Conservation (phyloP, 768 basidiomycete genomes). For the Boletus vinaceobasis region DNA sequence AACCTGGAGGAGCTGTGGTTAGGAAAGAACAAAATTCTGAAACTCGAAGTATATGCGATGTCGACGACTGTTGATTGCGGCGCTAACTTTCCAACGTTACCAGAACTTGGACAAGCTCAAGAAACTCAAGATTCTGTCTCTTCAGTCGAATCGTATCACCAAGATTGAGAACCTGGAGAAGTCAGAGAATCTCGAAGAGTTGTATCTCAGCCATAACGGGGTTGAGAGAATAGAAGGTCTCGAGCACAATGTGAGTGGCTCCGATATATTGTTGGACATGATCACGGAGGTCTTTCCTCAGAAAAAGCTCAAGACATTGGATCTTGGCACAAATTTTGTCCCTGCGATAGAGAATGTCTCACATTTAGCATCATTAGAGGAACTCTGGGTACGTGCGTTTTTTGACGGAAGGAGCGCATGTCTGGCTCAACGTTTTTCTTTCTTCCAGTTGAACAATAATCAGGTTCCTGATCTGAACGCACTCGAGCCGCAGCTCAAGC, state of each 20-base stretch:
- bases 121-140: slow-evolving; percentile 77
- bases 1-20: slow-evolving; percentile 93
- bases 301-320: slow-evolving; percentile 77
- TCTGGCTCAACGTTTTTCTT: not conserved
- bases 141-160: slow-evolving; percentile 93
- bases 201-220: slow-evolving; percentile 95
- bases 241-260: slow-evolving; percentile 65
- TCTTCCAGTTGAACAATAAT: slow-evolving; percentile 81
- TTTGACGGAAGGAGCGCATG: not conserved
- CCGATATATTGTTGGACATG: not conserved
- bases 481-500: slow-evolving; percentile 63
- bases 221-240: slow-evolving; percentile 80
- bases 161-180: slow-evolving; percentile 78
- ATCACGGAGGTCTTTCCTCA: slow-evolving; percentile 16
- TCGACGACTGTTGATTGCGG: not conserved
- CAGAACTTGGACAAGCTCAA: slow-evolving; percentile 71
- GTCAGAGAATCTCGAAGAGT: slow-evolving; percentile 73
- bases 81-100: not conserved
- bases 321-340: slow-evolving; percentile 85
- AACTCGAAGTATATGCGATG: slow-evolving; percentile 60
- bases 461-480: slow-evolving; percentile 66
- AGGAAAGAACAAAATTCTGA: slow-evolving; percentile 95
- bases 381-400: slow-evolving; percentile 75
- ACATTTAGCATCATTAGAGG: slow-evolving; percentile 75
- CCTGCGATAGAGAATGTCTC: slow-evolving; percentile 75